phyloP scores from a whole-genome alignment of 2,329 filamentous ascomycete genomes.

The Hymenoscyphus linearis region DNA sequence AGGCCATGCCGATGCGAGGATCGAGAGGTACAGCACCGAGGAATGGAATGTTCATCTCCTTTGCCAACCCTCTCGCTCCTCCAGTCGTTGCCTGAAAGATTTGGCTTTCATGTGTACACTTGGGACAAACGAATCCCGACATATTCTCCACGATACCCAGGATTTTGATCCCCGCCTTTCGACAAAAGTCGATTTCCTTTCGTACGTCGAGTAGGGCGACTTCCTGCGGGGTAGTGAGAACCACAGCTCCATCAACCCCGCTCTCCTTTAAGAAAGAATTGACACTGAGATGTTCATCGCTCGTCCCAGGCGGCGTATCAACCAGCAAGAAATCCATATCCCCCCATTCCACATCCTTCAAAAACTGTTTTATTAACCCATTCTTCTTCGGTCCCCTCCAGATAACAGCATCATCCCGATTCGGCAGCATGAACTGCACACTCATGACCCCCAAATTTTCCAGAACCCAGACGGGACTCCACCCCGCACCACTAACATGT shows the following conservation, averaged over 20 bases:
- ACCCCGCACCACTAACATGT: constrained; percentile 81
- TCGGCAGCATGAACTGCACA: constrained; percentile 96
- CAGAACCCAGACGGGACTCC: constrained; percentile 92
- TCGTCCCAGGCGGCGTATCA: constrained; percentile 92
- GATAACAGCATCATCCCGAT: constrained; percentile 89
- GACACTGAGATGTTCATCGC: constrained; percentile 90
- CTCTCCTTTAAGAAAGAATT: constrained; percentile 88
- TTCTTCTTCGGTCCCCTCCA: constrained; percentile 99
- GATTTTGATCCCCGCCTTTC: constrained; percentile 84
- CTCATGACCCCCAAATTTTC: constrained; percentile 96
- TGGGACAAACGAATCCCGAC: constrained; percentile 93
- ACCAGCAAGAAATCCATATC: constrained; percentile 89
- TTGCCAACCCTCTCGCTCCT: constrained; percentile 72
- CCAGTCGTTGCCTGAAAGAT: constrained; percentile 92
- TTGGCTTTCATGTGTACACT: constrained; percentile 73
- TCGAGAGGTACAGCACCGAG: constrained; percentile 87
- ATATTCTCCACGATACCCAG: constrained; percentile 96
- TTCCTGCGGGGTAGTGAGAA: constrained; percentile 94
- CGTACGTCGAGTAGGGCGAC: constrained; percentile 86
- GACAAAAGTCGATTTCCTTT: constrained; percentile 97
- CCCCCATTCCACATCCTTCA: constrained; percentile 98
- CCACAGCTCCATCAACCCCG: constrained; percentile 86
- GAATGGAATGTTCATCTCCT: constrained; percentile 84
- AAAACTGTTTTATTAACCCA: constrained; percentile 92
- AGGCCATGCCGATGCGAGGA: constrained; percentile 90